Evolutionary conservation across 495 filamentous ascomycete genomes (phyloP).

Genomic region (Terfezia boudieri): DNA sequence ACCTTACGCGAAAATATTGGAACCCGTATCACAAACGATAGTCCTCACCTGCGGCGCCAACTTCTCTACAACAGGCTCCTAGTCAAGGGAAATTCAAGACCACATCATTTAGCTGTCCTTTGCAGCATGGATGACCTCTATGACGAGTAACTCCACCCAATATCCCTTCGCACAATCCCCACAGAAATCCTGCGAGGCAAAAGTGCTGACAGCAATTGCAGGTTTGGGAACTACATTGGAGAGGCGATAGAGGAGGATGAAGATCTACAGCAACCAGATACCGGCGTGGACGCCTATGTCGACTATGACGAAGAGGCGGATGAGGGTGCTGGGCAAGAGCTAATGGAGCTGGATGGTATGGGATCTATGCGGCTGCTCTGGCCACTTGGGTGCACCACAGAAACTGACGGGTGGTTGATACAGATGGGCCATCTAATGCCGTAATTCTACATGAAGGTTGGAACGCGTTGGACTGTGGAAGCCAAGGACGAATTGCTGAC

Average conservation of each 20-base stretch:
- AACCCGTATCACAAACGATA: too few relatives aligned
- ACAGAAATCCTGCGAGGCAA: too few relatives aligned
- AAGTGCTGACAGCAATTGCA: conserved; percentile 14
- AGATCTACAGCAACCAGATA: background rate
- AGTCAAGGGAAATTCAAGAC: background rate
- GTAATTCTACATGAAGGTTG: conserved; percentile 68
- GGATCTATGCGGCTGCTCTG: background rate
- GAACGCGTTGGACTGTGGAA: background rate
- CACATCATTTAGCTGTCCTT: conserved; percentile 2
- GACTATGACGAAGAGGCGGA: conserved; percentile 51
- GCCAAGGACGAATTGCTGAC: conserved; percentile 1
- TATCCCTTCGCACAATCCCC: background rate
- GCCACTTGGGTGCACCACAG: background rate
- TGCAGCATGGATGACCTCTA: conserved; percentile 59
- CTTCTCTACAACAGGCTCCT: background rate
- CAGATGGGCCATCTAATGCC: conserved; percentile 77
- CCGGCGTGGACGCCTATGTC: conserved; percentile 49
- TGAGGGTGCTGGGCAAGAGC: conserved; percentile 46
- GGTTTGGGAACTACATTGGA: conserved; percentile 92
- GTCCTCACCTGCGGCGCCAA: background rate
- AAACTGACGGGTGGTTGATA: conserved; percentile 4
- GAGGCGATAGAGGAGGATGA: conserved; percentile 78
- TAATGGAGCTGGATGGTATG: conserved; percentile 84
- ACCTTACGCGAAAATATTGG: too few relatives aligned
- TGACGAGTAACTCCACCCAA: conserved; percentile 36